Evolutionary conservation across 495 filamentous ascomycete genomes (phyloP).

Genomic region (Aspergillus avenaceus): DNA sequence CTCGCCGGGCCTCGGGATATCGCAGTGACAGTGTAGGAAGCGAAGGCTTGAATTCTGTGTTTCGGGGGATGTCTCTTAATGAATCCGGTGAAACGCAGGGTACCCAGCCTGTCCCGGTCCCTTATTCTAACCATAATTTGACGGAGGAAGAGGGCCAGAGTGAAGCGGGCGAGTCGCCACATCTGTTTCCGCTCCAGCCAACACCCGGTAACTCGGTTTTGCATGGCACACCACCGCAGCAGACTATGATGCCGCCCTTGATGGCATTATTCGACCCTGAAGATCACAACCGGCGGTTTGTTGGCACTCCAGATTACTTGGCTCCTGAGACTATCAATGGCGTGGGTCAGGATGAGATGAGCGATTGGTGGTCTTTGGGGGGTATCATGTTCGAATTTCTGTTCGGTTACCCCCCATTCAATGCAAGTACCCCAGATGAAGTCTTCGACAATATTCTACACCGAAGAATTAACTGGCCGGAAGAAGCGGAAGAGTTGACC

Average conservation of each 20-base stretch:
- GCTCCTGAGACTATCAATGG: slow-evolving; percentile 96
- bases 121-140: slow-evolving; percentile 40
- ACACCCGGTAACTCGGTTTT: slow-evolving; percentile 50
- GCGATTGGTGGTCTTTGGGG: slow-evolving; percentile 98
- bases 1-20: slow-evolving; percentile 76
- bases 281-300: slow-evolving; percentile 88
- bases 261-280: slow-evolving; percentile 97
- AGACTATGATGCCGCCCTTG: slow-evolving; percentile 83
- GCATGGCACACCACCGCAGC: slow-evolving; percentile 61
- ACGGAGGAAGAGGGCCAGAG: slow-evolving; percentile 70
- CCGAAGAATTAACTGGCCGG: slow-evolving; percentile 85
- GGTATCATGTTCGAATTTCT: slow-evolving; percentile 97
- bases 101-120: slow-evolving; percentile 28
- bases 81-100: slow-evolving; percentile 42
- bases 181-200: slow-evolving; percentile 59
- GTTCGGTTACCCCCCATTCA: slow-evolving; percentile 89
- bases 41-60: slow-evolving; percentile 79
- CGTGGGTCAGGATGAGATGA: slow-evolving; percentile 91
- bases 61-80: slow-evolving; percentile 75
- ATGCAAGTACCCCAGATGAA: slow-evolving; percentile 82
- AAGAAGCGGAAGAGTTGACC: slow-evolving; percentile 62
- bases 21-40: slow-evolving; percentile 90
- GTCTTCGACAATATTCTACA: slow-evolving; percentile 96
- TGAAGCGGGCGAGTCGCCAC: slow-evolving; percentile 66
- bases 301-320: slow-evolving; percentile 95